Conservation (phyloP, 306 rosid species). For the Quercus cerris region DNA sequence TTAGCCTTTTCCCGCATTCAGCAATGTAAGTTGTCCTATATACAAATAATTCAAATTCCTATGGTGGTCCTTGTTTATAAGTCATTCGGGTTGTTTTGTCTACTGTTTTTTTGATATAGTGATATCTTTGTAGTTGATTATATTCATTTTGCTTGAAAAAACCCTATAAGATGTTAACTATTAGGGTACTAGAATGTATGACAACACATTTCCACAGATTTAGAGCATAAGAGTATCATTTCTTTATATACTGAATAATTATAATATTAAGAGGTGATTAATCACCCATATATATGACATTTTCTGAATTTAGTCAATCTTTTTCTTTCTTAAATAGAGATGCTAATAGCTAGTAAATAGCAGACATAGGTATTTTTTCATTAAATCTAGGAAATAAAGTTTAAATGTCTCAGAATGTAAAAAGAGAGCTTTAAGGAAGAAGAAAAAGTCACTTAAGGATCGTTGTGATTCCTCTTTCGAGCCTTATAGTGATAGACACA, state of each 20-base stretch:
- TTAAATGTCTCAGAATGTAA: too few species aligned
- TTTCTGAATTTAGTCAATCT: neutral
- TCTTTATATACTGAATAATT: neutral
- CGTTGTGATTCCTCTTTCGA: too few species aligned
- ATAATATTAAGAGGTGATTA: neutral
- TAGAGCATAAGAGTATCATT: neutral
- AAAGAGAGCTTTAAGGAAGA: neutral
- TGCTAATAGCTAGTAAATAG: too few species aligned
- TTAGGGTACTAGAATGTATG: too few species aligned
- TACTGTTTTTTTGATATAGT: neutral
- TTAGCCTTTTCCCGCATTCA: conserved; percentile 55
- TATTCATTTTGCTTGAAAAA: too few species aligned
- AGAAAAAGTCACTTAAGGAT: neutral
- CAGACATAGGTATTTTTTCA: too few species aligned
- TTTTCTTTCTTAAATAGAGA: too few species aligned
- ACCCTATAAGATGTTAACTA: too few species aligned
- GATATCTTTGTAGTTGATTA: neutral
- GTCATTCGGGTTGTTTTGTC: neutral
- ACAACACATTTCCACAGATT: too few species aligned
- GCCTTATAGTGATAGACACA: too few species aligned
- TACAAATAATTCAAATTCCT: neutral
- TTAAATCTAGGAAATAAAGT: too few species aligned
- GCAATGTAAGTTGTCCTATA: conserved; percentile 62
- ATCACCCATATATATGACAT: neutral
- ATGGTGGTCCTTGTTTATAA: conserved; percentile 27